Base-by-base conservation (phyloP, 176 grass and related monocot genomes). In the Triticum turgidum region DNA sequence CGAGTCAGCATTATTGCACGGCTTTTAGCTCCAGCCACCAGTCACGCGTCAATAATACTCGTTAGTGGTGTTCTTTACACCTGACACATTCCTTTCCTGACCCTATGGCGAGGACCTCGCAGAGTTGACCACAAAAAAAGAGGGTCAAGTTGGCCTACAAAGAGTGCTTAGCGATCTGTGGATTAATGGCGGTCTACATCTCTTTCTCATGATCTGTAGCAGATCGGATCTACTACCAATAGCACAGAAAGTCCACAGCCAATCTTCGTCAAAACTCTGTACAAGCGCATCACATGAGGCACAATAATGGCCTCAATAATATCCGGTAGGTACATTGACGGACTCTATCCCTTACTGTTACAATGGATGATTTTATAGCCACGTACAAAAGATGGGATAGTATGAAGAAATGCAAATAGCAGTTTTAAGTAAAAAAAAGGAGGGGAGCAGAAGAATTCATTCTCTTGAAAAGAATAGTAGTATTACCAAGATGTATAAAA, bases 201-300 rank as follows among this genome's bases (percentile, higher is more conserved):
- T 37, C 51, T 63, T 65, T 52, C 51, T 18, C 67, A 78, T 51
- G 47, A 59, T 49, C 37, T 45, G 18, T 11, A 80, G 39, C 56
- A 86, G 8, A 54, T 54, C 25, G 30, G 76, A 66, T 80, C 77
- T 56, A 0, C 20, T 44, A 4, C 17, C 83, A 81, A 15, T 76
- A 64, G 7, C 61, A 81, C 35, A 13, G 13, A 9, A 73, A 29
- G 39, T 11, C 32, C 44, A 32, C 5, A 13, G 3, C 38, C 25
- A 67, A 56, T 44, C 61, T 80, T 89, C 81, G 29, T 56, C 65
- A 78, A 8, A 76, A 76, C 61, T 82, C 15, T 71, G 79, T 86
- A 76, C 83, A 89, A 71, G 45, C 65, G 65, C 5, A 82, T 10
- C 39, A 14, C 24, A 30, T 5, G 11, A 65, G 39, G 17, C 5